Percentiles rank a stretch among this genome's conserved stretches.
Evolutionary conservation across 805 yeast species (phyloP).

Genomic region (Cyberlindnera bimundalis): DNA sequence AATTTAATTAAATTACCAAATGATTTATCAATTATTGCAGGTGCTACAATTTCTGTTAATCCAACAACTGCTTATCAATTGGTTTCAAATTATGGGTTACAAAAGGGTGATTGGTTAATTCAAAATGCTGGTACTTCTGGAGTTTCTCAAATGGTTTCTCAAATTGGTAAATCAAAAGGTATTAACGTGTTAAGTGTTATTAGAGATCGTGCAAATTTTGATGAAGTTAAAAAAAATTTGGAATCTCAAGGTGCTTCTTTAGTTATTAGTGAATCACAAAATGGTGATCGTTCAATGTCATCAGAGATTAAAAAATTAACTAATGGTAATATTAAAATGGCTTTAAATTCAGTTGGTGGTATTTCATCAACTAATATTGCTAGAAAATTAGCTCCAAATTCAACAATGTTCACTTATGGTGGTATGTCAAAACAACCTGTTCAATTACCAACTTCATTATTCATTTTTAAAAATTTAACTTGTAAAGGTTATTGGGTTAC

Average conservation of each 20-base stretch:
- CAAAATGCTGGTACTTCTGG: conserved; percentile 97
- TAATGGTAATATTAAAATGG: conserved; percentile 60
- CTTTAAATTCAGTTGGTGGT: conserved; percentile 93
- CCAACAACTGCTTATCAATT: conserved; percentile 90
- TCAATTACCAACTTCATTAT: conserved; percentile 80
- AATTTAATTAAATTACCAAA: conserved; percentile 53
- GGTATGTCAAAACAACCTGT: conserved; percentile 98
- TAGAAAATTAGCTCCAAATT: conserved; percentile 71
- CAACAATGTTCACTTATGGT: conserved; percentile 86
- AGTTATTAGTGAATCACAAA: conserved; percentile 88
- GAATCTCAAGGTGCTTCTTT: conserved; percentile 69
- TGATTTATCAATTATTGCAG: conserved; percentile 53
- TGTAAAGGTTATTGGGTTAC: conserved; percentile 95
- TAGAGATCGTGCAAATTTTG: conserved; percentile 78
- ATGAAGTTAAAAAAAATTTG: conserved; percentile 55
- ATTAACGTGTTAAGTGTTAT: conserved; percentile 82
- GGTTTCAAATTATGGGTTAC: conserved; percentile 58
- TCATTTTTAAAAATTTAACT: conserved; percentile 84
- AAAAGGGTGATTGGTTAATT: conserved; percentile 74
- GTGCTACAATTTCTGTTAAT: conserved; percentile 89
- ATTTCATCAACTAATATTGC: conserved; percentile 77
- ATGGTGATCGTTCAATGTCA: conserved; percentile 63
- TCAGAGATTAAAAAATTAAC: conserved; percentile 54
- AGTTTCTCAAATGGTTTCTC: conserved; percentile 89
- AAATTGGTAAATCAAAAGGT: conserved; percentile 76